These are phyloP conservation scores for Pseudocercospora fijiensis DNA, from an alignment of 2,329 filamentous ascomycete species.

Conservation along the genomic window DNA sequence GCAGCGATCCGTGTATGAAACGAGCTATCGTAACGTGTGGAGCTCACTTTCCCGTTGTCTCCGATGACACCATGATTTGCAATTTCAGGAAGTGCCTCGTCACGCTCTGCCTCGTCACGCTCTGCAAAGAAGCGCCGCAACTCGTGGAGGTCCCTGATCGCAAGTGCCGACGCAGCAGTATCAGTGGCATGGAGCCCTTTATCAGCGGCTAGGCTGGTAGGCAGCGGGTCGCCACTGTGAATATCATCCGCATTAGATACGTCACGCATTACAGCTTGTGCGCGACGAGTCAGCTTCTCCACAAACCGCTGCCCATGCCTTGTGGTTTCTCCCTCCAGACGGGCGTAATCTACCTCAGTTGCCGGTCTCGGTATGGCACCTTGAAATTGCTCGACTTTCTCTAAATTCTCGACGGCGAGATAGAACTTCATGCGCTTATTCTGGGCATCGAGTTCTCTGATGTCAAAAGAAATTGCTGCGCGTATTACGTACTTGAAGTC, in stretches of 20 bases:
- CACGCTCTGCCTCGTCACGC: constrained; percentile 1
- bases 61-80: background rate
- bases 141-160: background rate
- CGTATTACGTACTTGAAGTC: constrained; percentile 26
- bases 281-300: background rate
- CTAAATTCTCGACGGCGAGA: background rate
- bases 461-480: constrained; percentile 32
- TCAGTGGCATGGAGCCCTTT: background rate
- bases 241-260: background rate
- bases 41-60: background rate
- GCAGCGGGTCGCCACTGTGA: background rate
- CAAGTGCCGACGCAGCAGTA: background rate
- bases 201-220: background rate
- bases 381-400: background rate
- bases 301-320: background rate
- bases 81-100: background rate
- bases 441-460: constrained; percentile 24
- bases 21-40: background rate
- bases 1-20: background rate
- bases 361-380: background rate
- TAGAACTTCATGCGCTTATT: background rate
- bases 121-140: constrained; percentile 23
- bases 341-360: background rate
- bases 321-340: background rate
- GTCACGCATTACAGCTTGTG: background rate